Percentiles rank a stretch among this genome's conserved stretches.
Evolutionary conservation across 768 basidiomycete species (phyloP).

Genomic region (Albatrellus ellisii): DNA sequence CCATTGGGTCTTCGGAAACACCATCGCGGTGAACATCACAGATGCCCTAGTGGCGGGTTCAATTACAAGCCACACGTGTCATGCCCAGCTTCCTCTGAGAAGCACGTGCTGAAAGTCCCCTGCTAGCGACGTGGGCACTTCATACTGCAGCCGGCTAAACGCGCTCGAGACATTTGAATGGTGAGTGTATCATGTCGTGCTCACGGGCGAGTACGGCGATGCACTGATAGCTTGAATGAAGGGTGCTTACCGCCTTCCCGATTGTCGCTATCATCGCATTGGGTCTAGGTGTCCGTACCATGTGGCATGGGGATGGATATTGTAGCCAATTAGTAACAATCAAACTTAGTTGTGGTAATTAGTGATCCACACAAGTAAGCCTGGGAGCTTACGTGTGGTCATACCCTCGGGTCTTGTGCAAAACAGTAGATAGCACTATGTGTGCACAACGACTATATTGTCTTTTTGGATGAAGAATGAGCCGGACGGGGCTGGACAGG

Average conservation of each 20-base stretch:
- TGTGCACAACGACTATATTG: too few relatives aligned
- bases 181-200: conserved; percentile 25
- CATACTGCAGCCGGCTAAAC: conserved; percentile 67
- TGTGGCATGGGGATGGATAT: conserved; percentile 55
- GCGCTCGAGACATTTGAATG: conserved; percentile 63
- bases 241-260: conserved; percentile 51
- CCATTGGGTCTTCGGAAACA: conserved; percentile 68
- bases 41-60: conserved; percentile 48
- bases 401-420: too few relatives aligned
- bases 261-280: conserved; percentile 42
- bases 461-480: too few relatives aligned
- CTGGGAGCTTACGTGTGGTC: too few relatives aligned
- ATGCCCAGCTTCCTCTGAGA: not conserved
- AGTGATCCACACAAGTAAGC: too few relatives aligned
- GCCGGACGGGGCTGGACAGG: too few relatives aligned
- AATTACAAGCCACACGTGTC: conserved; percentile 41
- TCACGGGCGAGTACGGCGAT: not conserved
- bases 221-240: conserved; percentile 16
- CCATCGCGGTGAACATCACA: conserved; percentile 61
- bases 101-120: not conserved
- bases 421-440: too few relatives aligned
- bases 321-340: conserved; percentile 35
- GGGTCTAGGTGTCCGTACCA: conserved; percentile 46
- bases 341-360: too few relatives aligned
- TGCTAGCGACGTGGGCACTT: conserved; percentile 28